Conservation (phyloP, 106 monocot genomes). For the Acorus gramineus region DNA sequence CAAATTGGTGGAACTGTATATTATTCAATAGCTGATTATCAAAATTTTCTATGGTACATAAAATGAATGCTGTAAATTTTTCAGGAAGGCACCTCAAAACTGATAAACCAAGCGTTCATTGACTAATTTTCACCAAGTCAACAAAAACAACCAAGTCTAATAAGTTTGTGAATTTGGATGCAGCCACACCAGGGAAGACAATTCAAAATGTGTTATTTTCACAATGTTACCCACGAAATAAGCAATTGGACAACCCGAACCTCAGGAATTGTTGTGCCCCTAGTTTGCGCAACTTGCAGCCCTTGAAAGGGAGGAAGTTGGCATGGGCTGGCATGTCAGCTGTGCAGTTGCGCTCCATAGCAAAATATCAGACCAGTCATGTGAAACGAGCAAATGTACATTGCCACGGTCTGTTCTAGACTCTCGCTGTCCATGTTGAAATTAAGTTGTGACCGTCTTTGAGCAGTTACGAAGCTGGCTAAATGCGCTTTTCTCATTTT, state of each 20-base stretch:
- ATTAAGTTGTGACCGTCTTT: not conserved
- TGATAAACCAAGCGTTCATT: no score
- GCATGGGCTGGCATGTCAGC: conserved; percentile 39
- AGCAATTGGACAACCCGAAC: conserved; percentile 32
- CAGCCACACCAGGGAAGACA: conserved; percentile 55
- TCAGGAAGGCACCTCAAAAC: no score
- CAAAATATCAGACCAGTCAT: conserved; percentile 22
- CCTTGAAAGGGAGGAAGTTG: conserved; percentile 37
- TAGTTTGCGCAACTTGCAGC: conserved; percentile 19
- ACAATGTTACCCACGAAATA: conserved; percentile 31
- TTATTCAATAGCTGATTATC: no score
- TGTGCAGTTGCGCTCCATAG: conserved; percentile 25
- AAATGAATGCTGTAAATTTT: no score
- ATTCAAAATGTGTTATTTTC: conserved; percentile 40
- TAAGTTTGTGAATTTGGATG: conserved; percentile 61
- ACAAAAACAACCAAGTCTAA: conserved; percentile 25
- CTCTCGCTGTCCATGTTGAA: conserved; percentile 26
- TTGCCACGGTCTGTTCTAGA: conserved; percentile 82
- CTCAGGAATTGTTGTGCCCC: conserved; percentile 26
- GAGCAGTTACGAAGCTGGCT: no score
- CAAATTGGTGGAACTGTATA: no score
- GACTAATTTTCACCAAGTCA: not conserved
- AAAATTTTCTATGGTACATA: no score
- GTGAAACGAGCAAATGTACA: conserved; percentile 34
- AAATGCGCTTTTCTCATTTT: not conserved